Conservation (phyloP, 352 stramenopile species). For the Phytopythium kandeliae region DNA sequence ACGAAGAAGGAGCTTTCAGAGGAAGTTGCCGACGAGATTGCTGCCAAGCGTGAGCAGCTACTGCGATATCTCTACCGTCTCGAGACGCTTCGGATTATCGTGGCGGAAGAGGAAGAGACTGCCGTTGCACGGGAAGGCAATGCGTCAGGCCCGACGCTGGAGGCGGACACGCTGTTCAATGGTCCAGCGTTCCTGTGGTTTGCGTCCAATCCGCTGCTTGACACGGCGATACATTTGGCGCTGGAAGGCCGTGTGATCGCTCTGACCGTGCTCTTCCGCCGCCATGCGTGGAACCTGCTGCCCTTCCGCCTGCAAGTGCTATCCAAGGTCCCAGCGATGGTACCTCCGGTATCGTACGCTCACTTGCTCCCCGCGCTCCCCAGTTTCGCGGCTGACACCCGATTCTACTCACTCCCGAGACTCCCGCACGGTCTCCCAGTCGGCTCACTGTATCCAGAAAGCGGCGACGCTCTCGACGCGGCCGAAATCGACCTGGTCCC, state of each 20-base stretch:
- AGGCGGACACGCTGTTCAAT: constrained; percentile 18
- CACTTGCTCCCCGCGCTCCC: constrained; percentile 43
- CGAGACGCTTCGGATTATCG: constrained; percentile 34
- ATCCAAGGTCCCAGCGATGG: constrained; percentile 28
- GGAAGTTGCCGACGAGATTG: constrained; percentile 9
- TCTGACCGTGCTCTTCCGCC: constrained; percentile 35
- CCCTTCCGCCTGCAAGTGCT: constrained; percentile 45
- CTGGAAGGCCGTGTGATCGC: constrained; percentile 38
- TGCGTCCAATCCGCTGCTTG: constrained; percentile 22
- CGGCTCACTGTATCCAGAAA: background rate
- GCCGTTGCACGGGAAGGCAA: background rate
- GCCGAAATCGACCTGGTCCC: constrained; percentile 17
- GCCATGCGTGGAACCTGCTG: constrained; percentile 49
- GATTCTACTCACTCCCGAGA: constrained; percentile 39
- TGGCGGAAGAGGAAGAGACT: constrained; percentile 21
- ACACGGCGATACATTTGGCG: constrained; percentile 37
- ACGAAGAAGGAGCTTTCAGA: background rate
- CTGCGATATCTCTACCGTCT: constrained; percentile 38
- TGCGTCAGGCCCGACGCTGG: background rate
- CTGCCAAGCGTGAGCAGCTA: constrained; percentile 16
- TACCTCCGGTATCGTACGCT: constrained; percentile 32
- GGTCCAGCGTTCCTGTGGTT: constrained; percentile 21
- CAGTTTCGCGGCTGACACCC: constrained; percentile 16
- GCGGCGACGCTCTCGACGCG: constrained; percentile 10
- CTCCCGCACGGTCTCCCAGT: background rate